These are phyloP conservation scores for Canna indica DNA, from an alignment of 176 grass and related monocot species.

Conservation along the genomic window DNA sequence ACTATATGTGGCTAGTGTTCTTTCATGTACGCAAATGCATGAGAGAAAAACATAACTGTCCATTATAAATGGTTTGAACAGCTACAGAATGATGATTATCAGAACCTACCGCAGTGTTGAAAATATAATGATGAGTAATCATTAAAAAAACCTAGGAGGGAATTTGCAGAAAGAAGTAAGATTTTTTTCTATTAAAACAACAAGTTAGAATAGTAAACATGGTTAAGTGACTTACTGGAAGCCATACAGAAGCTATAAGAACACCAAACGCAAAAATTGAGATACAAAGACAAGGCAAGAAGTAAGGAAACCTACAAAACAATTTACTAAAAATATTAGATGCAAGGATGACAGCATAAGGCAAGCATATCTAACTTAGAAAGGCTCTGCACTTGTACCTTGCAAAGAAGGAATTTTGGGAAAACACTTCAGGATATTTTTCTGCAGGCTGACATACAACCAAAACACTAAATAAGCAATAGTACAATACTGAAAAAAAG, in stretches of 20 bases:
- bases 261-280: conserved; percentile 41
- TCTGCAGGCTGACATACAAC: conserved; percentile 41
- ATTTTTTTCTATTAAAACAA: too few species aligned
- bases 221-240: conserved; percentile 47
- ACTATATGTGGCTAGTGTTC: too few species aligned
- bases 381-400: conserved; percentile 26
- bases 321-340: neutral
- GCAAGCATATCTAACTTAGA: neutral
- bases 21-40: too few species aligned
- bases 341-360: neutral
- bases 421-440: conserved; percentile 60
- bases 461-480: conserved; percentile 5
- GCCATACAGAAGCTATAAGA: conserved; percentile 52
- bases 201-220: too few species aligned
- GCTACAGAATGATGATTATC: too few species aligned
- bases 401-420: conserved; percentile 32
- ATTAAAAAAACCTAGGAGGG: too few species aligned
- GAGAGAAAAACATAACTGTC: too few species aligned
- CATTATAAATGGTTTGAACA: too few species aligned
- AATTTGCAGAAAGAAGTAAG: too few species aligned
- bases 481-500: neutral
- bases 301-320: conserved; percentile 68
- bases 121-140: too few species aligned
- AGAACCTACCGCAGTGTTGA: too few species aligned
- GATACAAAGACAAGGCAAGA: conserved; percentile 57